These are phyloP conservation scores for Marasmius fiardii DNA, from an alignment of 1,284 basidiomycete genomes.

Conservation along the genomic window DNA sequence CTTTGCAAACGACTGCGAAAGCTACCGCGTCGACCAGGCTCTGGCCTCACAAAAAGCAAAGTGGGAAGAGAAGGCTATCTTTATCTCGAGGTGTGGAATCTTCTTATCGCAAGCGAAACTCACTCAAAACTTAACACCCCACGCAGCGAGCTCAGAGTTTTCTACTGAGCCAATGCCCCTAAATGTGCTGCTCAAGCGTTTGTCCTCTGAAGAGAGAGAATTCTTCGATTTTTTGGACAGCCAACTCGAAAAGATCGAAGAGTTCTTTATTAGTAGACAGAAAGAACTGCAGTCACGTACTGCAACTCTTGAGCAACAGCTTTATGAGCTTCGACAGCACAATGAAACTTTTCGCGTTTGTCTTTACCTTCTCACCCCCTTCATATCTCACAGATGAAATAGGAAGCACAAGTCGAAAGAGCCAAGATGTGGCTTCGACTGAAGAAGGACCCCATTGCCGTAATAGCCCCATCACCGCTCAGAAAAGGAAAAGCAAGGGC, in stretches of 20 bases:
- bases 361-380: slow-evolving; percentile 3
- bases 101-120: no score
- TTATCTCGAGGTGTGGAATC: slow-evolving; percentile 6
- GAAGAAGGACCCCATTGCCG: background rate
- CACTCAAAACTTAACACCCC: no score
- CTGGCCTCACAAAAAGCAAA: background rate
- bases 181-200: slow-evolving; percentile 45
- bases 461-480: background rate
- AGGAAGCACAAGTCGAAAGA: background rate
- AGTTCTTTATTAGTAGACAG: slow-evolving; percentile 78
- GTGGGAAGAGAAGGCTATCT: slow-evolving; percentile 1
- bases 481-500: background rate
- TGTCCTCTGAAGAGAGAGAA: slow-evolving; percentile 57
- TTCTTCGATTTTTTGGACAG: slow-evolving; percentile 77
- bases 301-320: slow-evolving; percentile 59
- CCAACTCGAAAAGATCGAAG: slow-evolving; percentile 80
- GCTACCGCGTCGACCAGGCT: no score
- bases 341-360: slow-evolving; percentile 62
- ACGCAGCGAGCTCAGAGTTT: no score
- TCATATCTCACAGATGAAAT: slow-evolving; percentile 3
- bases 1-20: no score
- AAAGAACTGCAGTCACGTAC: slow-evolving; percentile 59
- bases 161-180: slow-evolving; percentile 32
- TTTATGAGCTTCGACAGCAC: slow-evolving; percentile 74
- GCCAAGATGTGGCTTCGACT: background rate